phyloP scores from a whole-genome alignment of 176 grass and related monocot species.

The Luzula sylvatica region DNA sequence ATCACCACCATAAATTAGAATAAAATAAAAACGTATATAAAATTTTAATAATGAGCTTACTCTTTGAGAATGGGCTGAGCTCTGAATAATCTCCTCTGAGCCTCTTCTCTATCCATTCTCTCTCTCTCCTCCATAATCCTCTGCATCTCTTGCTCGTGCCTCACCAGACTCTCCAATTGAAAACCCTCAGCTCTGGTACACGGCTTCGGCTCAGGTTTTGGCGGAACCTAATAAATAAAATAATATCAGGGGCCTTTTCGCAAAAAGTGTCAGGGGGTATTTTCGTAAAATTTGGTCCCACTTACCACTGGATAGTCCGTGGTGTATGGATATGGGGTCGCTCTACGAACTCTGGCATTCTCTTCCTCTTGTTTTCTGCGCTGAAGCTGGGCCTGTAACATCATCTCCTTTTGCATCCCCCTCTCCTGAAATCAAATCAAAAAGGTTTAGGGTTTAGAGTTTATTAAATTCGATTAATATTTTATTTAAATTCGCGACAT shows the following conservation, averaged over 20 bases:
- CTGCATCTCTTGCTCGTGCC: constrained; percentile 75
- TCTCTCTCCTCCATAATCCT: constrained; percentile 51
- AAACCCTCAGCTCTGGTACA: constrained; percentile 82
- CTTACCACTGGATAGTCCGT: constrained; percentile 89
- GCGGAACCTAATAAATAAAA: constrained; percentile 46
- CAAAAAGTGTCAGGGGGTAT: no score
- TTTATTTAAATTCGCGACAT: neutral
- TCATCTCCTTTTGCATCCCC: constrained; percentile 65
- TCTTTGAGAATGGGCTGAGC: constrained; percentile 71
- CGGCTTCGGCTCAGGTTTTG: constrained; percentile 73
- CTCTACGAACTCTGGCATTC: constrained; percentile 60
- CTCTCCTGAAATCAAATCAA: constrained; percentile 51
- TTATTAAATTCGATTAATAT: neutral
- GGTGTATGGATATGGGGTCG: constrained; percentile 85
- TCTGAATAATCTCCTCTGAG: constrained; percentile 46
- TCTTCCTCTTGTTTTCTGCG: constrained; percentile 75
- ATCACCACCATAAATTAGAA: neutral
- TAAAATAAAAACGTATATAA: neutral
- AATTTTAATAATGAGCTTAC: constrained; percentile 27
- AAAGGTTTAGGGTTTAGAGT: neutral
- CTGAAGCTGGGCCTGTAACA: constrained; percentile 39
- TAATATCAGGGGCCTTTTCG: neutral
- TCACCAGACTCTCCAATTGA: constrained; percentile 73
- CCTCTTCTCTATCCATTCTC: constrained; percentile 54
- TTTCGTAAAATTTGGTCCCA: neutral